Percentiles rank a stretch among this genome's conserved stretches.
These are phyloP conservation scores for Zygosaccharomyces gambellarensis DNA, from an alignment of 805 yeast genomes.

Conservation along the genomic window DNA sequence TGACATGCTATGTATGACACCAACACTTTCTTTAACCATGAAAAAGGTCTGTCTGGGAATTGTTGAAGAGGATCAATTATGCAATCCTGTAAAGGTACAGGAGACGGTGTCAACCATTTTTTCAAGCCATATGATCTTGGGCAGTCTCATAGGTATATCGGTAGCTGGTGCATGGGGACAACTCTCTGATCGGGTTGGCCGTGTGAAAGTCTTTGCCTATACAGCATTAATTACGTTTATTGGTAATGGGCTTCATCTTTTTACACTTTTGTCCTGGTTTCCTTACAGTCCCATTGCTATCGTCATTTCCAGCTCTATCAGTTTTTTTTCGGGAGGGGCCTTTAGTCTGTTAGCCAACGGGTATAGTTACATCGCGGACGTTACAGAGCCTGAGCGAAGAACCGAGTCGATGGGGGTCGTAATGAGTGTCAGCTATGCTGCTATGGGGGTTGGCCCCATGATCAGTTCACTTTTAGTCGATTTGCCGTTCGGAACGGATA, in stretches of 20 bases:
- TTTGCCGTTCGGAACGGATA: conserved; percentile 26
- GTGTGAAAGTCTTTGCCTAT: conserved; percentile 45
- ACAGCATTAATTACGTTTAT: conserved; percentile 27
- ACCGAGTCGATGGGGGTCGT: conserved; percentile 54
- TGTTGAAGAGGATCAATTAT: conserved; percentile 24
- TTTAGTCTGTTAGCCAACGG: conserved; percentile 51
- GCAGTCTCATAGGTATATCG: conserved; percentile 44
- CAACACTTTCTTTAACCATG: conserved; percentile 37
- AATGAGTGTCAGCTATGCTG: conserved; percentile 54
- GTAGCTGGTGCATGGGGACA: conserved; percentile 62
- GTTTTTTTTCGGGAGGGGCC: conserved; percentile 59
- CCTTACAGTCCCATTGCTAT: conserved; percentile 38
- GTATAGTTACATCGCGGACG: conserved; percentile 71
- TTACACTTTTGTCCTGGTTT: conserved; percentile 34
- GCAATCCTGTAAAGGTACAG: conserved; percentile 42
- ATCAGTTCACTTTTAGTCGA: conserved; percentile 43
- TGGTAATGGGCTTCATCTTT: conserved; percentile 18
- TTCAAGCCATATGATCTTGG: conserved; percentile 39
- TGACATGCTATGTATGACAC: conserved; percentile 37
- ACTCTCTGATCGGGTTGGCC: conserved; percentile 59
- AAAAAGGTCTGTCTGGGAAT: conserved; percentile 40
- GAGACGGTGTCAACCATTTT: conserved; percentile 45
- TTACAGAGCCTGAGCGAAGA: conserved; percentile 57
- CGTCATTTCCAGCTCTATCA: conserved; percentile 42
- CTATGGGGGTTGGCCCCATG: conserved; percentile 63